Evolutionary conservation across 257 asterid species (phyloP), one percentile per base, ranked within the genome.

Genomic region (Scutellaria barbata): DNA sequence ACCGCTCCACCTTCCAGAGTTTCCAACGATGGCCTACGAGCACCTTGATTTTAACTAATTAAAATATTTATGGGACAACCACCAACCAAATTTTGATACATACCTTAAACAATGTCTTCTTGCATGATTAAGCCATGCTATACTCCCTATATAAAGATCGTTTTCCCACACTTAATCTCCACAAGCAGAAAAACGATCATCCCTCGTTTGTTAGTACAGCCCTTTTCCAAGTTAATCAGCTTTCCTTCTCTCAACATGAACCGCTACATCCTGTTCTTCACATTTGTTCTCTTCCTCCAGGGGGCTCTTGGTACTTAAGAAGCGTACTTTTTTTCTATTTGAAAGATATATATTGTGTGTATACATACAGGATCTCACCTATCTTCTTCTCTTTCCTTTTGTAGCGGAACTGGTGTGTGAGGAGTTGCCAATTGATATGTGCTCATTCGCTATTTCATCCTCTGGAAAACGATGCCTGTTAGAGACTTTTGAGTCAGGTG

Each of bases 381-480:
- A 30, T 22, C 37, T 35, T 35, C 47, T 7, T 33, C 25, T 25
- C 12, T 14, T 30, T 65, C 35, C 22, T 40, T 8, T 10, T 52
- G 50, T 11, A 79, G 84, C 79, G 42, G 81, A 77, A 37, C 54
- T 81, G 7, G 64, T 77, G 64, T 81, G 85, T 10, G 83, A 81
- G 71, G 74, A 81, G 20, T 57, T 81, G 50, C 83, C 85, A 0
- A 42, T 65, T 16, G 74, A 63, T 41, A 55, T 81, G 68, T 81
- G 85, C 78, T 74, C 85, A n/a, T 73, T 77, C 76, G 62, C 85
- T 1, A 18, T 81, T 57, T 48, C 85, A 7, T 81, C 85, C 2
- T 70, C 83, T 12, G 85, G 83, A 12, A 77, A 70, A 13, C 78
- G 81, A 25, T 81, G 85, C 68, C 17, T 78, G 63, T 7, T 78